Base-by-base conservation (phyloP, 352 stramenopile genomes). In the Phytopythium sindhum region DNA sequence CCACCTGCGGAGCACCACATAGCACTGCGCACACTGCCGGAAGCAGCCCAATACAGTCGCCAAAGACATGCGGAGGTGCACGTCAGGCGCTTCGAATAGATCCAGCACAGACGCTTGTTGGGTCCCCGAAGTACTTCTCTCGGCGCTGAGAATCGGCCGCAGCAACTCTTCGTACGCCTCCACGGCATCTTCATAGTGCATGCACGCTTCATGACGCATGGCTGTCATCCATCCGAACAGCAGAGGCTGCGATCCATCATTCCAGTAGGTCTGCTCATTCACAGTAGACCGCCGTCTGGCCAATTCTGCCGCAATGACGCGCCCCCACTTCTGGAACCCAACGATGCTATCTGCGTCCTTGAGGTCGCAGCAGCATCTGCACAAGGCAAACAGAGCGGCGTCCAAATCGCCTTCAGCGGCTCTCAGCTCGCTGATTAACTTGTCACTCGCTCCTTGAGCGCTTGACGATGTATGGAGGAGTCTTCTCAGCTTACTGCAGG, bases 181-280 rank as follows among this genome's bases (percentile, higher is more conserved):
- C 12, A 69, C 65, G 29, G 87, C 80, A 37, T 86, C 82, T 84
- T 93, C 84, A 48, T 89, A 90, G 57, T 72, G 66, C 72, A 88
- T 80, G 58, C 84, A 72, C 39, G 84, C 65, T 52, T 86, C 77
- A 28, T 78, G 69, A 26, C 72, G 70, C 37, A 84, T 28, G 15
- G 73, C 66, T 44, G 58, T 56, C 45, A 86, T 37, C 77, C 81
- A 85, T 21, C 61, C 66, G 26, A 88, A 84, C 26, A 74, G 47
- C 41, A 73, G 55, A 12, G 69, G 29, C n/a, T 67, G 37, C 41
- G 61, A 5, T 59, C 44, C 44, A 63, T 55, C 47, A 15, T 54
- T 23, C 11, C 61, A 65, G 33, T 72, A 65, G 33, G 52, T 39
- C 44, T 68, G 23, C 21, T 70, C 65, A 21, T 10, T 8, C 23